Conservation (phyloP, 768 basidiomycete species). For the Lactarius indigo region DNA sequence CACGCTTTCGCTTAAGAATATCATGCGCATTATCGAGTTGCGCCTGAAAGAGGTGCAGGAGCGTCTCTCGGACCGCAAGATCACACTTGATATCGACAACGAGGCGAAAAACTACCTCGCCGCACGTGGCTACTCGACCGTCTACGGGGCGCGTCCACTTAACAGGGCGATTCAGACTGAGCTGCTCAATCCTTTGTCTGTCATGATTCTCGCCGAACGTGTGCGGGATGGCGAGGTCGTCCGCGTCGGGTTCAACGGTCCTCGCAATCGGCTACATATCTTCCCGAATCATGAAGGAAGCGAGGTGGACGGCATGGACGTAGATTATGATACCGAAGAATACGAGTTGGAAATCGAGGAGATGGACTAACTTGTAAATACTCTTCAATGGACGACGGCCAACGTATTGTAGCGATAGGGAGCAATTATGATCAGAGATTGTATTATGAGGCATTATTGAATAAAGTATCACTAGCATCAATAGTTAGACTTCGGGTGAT, state of each 20-base stretch:
- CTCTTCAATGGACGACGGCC: not conserved
- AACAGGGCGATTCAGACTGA: slow-evolving; percentile 90
- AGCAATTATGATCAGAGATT: not conserved
- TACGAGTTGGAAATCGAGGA: slow-evolving; percentile 67
- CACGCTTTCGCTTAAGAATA: slow-evolving; percentile 68
- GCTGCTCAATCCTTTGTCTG: slow-evolving; percentile 85
- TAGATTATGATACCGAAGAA: slow-evolving; percentile 49
- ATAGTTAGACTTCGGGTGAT: not conserved
- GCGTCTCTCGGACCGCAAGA: slow-evolving; percentile 75
- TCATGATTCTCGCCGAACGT: slow-evolving; percentile 78
- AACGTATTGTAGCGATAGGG: not conserved
- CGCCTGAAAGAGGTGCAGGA: slow-evolving; percentile 83
- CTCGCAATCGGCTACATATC: slow-evolving; percentile 72
- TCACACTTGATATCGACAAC: slow-evolving; percentile 73
- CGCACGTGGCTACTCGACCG: slow-evolving; percentile 72
- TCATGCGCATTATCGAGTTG: slow-evolving; percentile 84
- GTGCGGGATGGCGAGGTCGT: slow-evolving; percentile 80
- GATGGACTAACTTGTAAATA: slow-evolving; percentile 44
- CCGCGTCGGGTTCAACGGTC: slow-evolving; percentile 72
- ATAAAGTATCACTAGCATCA: not conserved
- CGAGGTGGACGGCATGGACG: slow-evolving; percentile 46
- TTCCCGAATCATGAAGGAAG: slow-evolving; percentile 77
- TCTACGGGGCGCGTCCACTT: slow-evolving; percentile 90
- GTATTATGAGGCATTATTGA: not conserved
- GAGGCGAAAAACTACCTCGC: slow-evolving; percentile 72